Evolutionary conservation across 306 rosid genomes (phyloP).

Genomic region (Dalbergia oliveri): DNA sequence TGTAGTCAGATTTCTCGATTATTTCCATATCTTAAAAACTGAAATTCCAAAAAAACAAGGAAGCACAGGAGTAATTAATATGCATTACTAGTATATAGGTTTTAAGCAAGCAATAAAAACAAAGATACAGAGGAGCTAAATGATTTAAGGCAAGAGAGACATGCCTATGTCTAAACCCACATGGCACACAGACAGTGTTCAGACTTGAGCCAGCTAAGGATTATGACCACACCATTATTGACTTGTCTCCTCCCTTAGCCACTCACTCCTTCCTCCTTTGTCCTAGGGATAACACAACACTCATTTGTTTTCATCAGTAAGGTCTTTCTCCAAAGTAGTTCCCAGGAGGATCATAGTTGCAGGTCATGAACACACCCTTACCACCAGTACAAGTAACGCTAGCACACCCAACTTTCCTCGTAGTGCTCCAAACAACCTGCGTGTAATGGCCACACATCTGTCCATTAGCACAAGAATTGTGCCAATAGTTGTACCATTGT

Average conservation of each 20-base stretch:
- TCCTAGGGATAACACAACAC: background rate
- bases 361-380: slow-evolving; percentile 77
- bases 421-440: slow-evolving; percentile 78
- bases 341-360: slow-evolving; percentile 96
- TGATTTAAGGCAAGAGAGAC: too few species aligned
- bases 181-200: slow-evolving; percentile 38
- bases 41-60: background rate
- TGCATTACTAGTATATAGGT: background rate
- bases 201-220: background rate
- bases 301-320: slow-evolving; percentile 55
- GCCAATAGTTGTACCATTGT: slow-evolving; percentile 61
- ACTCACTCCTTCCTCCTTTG: background rate
- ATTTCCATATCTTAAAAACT: background rate
- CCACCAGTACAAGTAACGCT: slow-evolving; percentile 62
- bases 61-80: background rate
- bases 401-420: slow-evolving; percentile 77
- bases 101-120: too few species aligned
- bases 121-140: too few species aligned
- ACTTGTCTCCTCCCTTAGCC: slow-evolving; percentile 25
- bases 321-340: slow-evolving; percentile 86
- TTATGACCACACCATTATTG: slow-evolving; percentile 7
- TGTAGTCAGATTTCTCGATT: background rate
- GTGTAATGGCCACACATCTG: slow-evolving; percentile 89
- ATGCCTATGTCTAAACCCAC: slow-evolving; percentile 12
- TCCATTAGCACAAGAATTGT: slow-evolving; percentile 65